phyloP scores from a whole-genome alignment of 225 moss, liverwort and hornwort species.

The Ulota crispa region DNA sequence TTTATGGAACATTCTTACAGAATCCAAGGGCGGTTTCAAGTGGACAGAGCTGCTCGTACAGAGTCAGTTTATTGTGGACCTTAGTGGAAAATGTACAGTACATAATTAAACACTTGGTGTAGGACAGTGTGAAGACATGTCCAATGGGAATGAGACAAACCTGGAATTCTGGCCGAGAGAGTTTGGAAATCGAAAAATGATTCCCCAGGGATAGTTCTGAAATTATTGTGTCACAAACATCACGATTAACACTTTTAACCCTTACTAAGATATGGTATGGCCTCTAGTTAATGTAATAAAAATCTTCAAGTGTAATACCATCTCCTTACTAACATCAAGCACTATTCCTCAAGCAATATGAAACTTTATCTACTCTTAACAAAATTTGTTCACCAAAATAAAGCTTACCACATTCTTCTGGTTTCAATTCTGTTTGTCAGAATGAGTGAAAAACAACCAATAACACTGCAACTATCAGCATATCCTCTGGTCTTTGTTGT shows the following conservation, averaged over 20 bases:
- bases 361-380: not conserved
- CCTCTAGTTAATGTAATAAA: too few relatives aligned
- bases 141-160: too few relatives aligned
- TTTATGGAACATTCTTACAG: too few relatives aligned
- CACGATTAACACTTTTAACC: too few relatives aligned
- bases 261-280: too few relatives aligned
- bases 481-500: not conserved
- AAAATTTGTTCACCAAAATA: too few relatives aligned
- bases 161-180: too few relatives aligned
- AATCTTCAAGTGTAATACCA: too few relatives aligned
- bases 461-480: not conserved
- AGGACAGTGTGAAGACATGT: too few relatives aligned
- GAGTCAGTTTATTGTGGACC: not conserved
- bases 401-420: not conserved
- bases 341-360: not conserved
- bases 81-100: not conserved
- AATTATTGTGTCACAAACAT: too few relatives aligned
- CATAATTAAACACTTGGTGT: not conserved
- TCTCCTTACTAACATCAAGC: not conserved
- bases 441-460: not conserved
- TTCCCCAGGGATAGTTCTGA: too few relatives aligned
- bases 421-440: not conserved
- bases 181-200: too few relatives aligned
- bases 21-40: not conserved
- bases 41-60: not conserved